Evolutionary conservation across 169 alveolate species (phyloP), one percentile per base, ranked within the genome.

Genomic region (Plasmodium reichenowi): DNA sequence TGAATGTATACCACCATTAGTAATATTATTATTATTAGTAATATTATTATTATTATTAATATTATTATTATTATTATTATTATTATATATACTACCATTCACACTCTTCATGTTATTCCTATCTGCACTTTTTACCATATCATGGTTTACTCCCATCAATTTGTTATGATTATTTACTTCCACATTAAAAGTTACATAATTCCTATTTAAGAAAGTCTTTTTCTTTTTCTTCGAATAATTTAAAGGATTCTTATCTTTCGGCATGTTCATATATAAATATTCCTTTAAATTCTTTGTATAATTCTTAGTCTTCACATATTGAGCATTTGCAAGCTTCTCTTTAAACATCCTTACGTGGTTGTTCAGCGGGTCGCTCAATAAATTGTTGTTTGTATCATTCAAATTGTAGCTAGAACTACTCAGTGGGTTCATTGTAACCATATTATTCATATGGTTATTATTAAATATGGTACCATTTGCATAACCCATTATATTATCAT

Each of bases 181-280:
- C 22, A 24, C 15, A 63, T 26, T 75, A 29, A 50, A 75, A 0
- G 75, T 10, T 15, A 75, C 43, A 32, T 32, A 75, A 26, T 56
- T 75, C 20, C 59, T 75, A 22, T 75, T 75, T 4, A 75, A 38
- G 24, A 24, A 75, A 8, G 66, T 63, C 29, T 75, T 75, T n/a
- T 75, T 75, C 59, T 75, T 75, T 8, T 73, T 73, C 43, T 75
- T 75, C 22, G 88, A 8, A 75, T 15, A 43, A 67, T 75, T 75
- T 63, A 12, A 54, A 2, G 48, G 22, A 9, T 47, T 75, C 6
- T 32, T 32, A 52, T 63, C 76, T 26, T 52, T 63, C 29, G 62
- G 43, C 38, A n/a, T 52, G 20, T 17, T 48, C 12, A 58, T 58
- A 52, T 52, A 20, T 72, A 22, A 26, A 10, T 32, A 10, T 48